These are phyloP conservation scores for Epichloe hybrida DNA, from an alignment of 2,329 filamentous ascomycete genomes.

Conservation along the genomic window DNA sequence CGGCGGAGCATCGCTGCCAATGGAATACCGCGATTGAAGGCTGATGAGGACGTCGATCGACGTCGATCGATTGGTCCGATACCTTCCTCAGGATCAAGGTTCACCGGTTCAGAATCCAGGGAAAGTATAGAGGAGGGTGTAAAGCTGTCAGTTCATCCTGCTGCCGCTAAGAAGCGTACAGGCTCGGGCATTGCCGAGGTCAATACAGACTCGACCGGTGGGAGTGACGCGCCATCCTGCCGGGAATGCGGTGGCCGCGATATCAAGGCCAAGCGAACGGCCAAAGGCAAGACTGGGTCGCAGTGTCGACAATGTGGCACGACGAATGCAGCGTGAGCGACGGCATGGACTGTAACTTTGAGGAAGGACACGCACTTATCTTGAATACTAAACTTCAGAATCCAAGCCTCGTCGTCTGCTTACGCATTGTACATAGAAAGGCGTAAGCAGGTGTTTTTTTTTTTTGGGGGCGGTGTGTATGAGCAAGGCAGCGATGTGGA, in stretches of 20 bases:
- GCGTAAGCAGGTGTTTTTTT: no score
- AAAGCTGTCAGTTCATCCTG: background rate
- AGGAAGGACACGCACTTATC: background rate
- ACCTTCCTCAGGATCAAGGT: constrained; percentile 9
- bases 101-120: constrained; percentile 11
- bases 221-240: constrained; percentile 5
- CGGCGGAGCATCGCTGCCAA: constrained; percentile 18
- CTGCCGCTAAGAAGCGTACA: constrained; percentile 15
- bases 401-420: no score
- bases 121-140: constrained; percentile 9
- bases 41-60: constrained; percentile 14
- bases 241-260: constrained; percentile 5
- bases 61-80: constrained; percentile 18
- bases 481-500: no score
- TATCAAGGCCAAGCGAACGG: constrained; percentile 2
- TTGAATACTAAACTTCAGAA: background rate
- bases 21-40: constrained; percentile 15
- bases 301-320: constrained; percentile 6
- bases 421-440: no score
- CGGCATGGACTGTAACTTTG: no score
- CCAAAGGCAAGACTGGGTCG: constrained; percentile 5
- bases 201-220: constrained; percentile 15
- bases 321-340: background rate
- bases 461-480: no score
- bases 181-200: constrained; percentile 22